Evolutionary conservation across 805 yeast genomes (phyloP).

Genomic region (Ogataea angusta): DNA sequence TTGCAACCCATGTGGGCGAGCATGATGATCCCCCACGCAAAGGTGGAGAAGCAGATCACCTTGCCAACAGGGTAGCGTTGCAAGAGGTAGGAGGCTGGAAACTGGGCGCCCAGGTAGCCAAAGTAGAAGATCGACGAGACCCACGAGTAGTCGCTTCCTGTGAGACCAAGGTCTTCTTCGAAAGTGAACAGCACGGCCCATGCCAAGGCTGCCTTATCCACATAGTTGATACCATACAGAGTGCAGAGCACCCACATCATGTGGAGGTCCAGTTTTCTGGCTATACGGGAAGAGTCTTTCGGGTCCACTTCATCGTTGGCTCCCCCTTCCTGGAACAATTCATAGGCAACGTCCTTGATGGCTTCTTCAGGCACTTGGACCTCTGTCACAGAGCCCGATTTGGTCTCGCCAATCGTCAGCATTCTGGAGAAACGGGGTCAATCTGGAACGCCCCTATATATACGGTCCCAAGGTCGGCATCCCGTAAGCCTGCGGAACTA

Average conservation of each 20-base stretch:
- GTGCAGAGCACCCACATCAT: slow-evolving; percentile 33
- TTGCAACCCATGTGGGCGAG: slow-evolving; percentile 34
- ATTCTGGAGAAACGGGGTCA: background rate
- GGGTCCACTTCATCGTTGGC: slow-evolving; percentile 27
- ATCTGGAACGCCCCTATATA: background rate
- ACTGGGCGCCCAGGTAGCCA: slow-evolving; percentile 46
- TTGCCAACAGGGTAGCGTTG: slow-evolving; percentile 49
- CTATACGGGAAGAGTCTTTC: slow-evolving; percentile 31
- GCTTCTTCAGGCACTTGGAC: background rate
- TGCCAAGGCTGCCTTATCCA: slow-evolving; percentile 30
- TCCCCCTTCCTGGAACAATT: slow-evolving; percentile 23
- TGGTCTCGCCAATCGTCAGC: background rate
- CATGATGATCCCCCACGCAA: slow-evolving; percentile 36
- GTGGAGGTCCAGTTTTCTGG: slow-evolving; percentile 35
- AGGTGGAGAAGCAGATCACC: slow-evolving; percentile 28
- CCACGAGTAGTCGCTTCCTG: slow-evolving; percentile 41
- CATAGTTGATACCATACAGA: slow-evolving; percentile 30
- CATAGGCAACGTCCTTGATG: slow-evolving; percentile 11
- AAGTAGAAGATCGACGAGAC: slow-evolving; percentile 34
- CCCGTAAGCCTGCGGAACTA: background rate
- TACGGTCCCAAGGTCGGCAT: background rate
- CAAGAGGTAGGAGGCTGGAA: slow-evolving; percentile 41
- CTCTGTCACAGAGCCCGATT: background rate
- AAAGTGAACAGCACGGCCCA: slow-evolving; percentile 31
- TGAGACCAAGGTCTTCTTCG: slow-evolving; percentile 29